Percentiles rank a stretch among this genome's conserved stretches.
phyloP scores from a whole-genome alignment of 2,329 filamentous ascomycete species.

The Penicillium hesseltinei region DNA sequence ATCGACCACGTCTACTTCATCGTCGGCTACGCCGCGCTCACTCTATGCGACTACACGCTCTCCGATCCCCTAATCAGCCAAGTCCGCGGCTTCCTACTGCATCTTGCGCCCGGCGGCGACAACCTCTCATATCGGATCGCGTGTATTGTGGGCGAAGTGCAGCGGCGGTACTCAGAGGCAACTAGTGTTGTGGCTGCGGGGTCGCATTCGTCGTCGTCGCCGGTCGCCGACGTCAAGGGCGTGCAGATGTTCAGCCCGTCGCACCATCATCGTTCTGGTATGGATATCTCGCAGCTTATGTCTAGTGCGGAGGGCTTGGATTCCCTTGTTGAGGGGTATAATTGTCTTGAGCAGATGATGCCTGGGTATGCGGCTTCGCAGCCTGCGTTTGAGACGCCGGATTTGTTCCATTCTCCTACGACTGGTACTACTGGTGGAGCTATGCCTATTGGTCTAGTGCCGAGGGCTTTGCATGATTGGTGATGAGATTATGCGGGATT shows the following conservation, averaged over 20 bases:
- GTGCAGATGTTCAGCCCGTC: conserved; percentile 10
- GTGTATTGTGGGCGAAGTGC: conserved; percentile 32
- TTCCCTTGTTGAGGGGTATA: conserved; percentile 26
- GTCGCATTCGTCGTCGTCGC: conserved; percentile 19
- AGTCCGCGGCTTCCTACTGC: conserved; percentile 33
- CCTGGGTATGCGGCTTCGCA: conserved; percentile 20
- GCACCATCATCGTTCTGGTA: conserved; percentile 10
- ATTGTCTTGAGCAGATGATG: conserved; percentile 27
- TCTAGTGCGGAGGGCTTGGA: conserved; percentile 20
- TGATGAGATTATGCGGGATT: conserved; percentile 3
- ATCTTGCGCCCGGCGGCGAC: conserved; percentile 33
- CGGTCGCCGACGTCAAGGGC: conserved; percentile 13
- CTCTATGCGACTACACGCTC: conserved; percentile 35
- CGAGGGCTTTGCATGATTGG: conserved; percentile 26
- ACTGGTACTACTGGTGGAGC: conserved; percentile 20
- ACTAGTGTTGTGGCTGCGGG: conserved; percentile 7
- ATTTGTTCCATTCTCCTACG: conserved; percentile 17
- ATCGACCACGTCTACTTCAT: conserved; percentile 37
- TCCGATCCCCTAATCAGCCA: conserved; percentile 35
- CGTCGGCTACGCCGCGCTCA: conserved; percentile 36
- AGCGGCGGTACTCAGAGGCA: conserved; percentile 29
- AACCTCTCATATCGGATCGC: conserved; percentile 36
- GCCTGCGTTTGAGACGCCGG: conserved; percentile 16
- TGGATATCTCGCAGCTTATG: conserved; percentile 27
- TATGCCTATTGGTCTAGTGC: conserved; percentile 24